Evolutionary conservation across 2,329 filamentous ascomycete genomes (phyloP).

Genomic region (Hypoxylon sp.): DNA sequence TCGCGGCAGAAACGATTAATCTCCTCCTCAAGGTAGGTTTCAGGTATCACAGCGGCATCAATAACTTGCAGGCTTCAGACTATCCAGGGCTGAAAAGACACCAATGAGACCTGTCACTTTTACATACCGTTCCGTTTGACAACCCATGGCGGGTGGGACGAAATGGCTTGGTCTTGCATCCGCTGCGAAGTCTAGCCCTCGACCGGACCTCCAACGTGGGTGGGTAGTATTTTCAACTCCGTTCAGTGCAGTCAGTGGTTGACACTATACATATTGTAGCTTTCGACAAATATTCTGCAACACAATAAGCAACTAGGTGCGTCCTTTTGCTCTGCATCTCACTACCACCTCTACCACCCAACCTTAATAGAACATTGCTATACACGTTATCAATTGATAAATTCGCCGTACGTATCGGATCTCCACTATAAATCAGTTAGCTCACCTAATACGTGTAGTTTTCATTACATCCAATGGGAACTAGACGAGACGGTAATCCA

Average conservation of each 20-base stretch:
- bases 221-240: conserved; percentile 38
- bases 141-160: conserved; percentile 34
- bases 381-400: conserved; percentile 1
- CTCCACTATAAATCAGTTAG: conserved; percentile 21
- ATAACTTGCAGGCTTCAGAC: conserved; percentile 18
- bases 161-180: conserved; percentile 33
- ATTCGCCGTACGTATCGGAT: conserved; percentile 15
- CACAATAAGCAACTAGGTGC: conserved; percentile 1
- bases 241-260: conserved; percentile 17
- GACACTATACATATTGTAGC: conserved; percentile 21
- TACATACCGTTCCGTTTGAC: conserved; percentile 6
- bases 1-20: not conserved
- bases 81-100: conserved; percentile 26
- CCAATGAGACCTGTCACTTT: conserved; percentile 37
- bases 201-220: conserved; percentile 30
- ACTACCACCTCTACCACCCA: not conserved
- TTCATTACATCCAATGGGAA: conserved; percentile 39
- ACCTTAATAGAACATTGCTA: conserved; percentile 1
- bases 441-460: conserved; percentile 24
- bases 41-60: conserved; percentile 15
- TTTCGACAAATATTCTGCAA: conserved; percentile 20
- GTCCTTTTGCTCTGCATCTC: not conserved
- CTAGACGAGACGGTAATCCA: conserved; percentile 38
- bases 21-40: not conserved
- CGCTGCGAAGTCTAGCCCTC: conserved; percentile 38